phyloP scores from a whole-genome alignment of 371 early-diverging fungal species.

The Mucor saturninus region DNA sequence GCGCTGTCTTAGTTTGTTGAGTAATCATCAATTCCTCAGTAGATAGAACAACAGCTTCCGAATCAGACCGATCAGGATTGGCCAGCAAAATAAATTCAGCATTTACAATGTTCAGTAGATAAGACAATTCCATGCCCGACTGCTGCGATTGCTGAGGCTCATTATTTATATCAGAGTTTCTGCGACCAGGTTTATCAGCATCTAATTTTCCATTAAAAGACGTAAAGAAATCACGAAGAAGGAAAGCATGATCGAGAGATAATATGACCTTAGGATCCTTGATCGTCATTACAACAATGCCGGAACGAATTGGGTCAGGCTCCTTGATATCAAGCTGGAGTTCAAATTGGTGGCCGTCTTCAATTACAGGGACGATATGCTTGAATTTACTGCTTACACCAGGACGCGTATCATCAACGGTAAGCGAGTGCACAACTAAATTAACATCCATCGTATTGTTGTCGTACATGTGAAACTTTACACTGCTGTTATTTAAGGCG shows the following conservation, averaged over 20 bases:
- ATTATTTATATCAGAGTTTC: not conserved
- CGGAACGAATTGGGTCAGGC: conserved; percentile 45
- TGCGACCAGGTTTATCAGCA: not conserved
- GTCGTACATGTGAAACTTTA: conserved; percentile 63
- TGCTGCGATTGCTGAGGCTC: conserved; percentile 10
- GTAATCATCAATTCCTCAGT: conserved; percentile 80
- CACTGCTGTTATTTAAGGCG: conserved; percentile 57
- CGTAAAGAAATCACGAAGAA: conserved; percentile 72
- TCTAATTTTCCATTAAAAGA: conserved; percentile 38
- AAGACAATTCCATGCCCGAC: conserved; percentile 50
- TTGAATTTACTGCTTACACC: conserved; percentile 80
- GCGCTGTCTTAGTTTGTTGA: conserved; percentile 74
- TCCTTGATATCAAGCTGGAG: conserved; percentile 47
- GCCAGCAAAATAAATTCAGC: conserved; percentile 90
- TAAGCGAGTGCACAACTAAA: conserved; percentile 70
- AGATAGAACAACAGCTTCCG: conserved; percentile 90
- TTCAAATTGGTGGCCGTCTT: conserved; percentile 48
- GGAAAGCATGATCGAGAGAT: conserved; percentile 84
- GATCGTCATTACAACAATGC: conserved; percentile 71
- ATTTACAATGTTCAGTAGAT: conserved; percentile 79
- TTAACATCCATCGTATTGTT: conserved; percentile 74
- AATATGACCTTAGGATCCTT: conserved; percentile 86
- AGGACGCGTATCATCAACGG: conserved; percentile 83
- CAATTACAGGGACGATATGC: conserved; percentile 74
- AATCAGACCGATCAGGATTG: conserved; percentile 68